Base-by-base conservation (phyloP, 2,329 filamentous ascomycete species). In the Botrytis galanthina region DNA sequence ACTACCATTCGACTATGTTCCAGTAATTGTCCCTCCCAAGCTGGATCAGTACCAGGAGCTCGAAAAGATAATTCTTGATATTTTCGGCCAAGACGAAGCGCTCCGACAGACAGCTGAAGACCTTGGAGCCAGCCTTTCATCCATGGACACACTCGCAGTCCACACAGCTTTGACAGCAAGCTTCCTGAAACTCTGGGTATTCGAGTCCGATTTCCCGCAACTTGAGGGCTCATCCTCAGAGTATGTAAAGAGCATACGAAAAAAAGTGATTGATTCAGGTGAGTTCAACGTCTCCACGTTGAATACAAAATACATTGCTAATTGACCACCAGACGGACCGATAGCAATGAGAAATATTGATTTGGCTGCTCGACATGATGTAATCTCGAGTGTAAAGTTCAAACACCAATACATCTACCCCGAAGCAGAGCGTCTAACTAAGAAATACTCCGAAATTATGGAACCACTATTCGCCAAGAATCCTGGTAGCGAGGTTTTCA, bases 321-420 rank as follows among this genome's bases (percentile, higher is more conserved):
- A 73, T n/a, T 59, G 14, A 63, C 10, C 29, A 26, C 12, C 26
- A 76, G 74, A 73, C 68, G 73, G 73, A 20, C 32, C 71, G 42
- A 20, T 71, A 26, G 70, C 64, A 18, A 37, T 71, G 32, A 60
- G 74, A 35, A 76, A 76, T 63, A 60, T 76, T 14, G 74, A 76
- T 35, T 59, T 75, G 6, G 74, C 73, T 37, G 51, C 73, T 12
- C 37, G 57, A 20, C 22, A 62, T 29, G 26, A 68, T 37, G 35
- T 72, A 14, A 74, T 75, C 5, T 66, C 51, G 20, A 48, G 54
- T 20, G 32, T 60, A 29, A 26, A 35, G 16, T 75, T 75, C 48
- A 12, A n/a, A 32, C 35, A 20, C 29, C 35, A 9, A 35, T 51
- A 70, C 5, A 46, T 73, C 32, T 42, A 46, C 29, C 57, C 64